Conservation (phyloP, 106 monocot genomes). For the Chionographis japonica region DNA sequence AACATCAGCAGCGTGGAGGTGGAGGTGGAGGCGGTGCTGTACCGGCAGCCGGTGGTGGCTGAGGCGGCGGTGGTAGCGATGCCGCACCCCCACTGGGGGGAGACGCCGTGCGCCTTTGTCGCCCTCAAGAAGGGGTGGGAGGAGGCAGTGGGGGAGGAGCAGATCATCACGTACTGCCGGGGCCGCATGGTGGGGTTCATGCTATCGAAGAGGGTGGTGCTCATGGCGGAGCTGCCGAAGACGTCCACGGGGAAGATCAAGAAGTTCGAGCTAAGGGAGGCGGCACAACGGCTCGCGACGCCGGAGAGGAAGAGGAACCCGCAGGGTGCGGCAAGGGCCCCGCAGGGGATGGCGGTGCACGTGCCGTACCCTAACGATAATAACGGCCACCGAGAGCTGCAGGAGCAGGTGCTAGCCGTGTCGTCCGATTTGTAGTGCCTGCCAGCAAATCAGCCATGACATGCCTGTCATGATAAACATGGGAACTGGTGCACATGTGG, state of each 20-base stretch:
- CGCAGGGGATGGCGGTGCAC: neutral
- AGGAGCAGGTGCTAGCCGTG: conserved; percentile 1
- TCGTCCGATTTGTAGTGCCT: neutral
- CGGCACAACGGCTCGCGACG: conserved; percentile 15
- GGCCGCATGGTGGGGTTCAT: conserved; percentile 48
- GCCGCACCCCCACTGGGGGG: conserved; percentile 78
- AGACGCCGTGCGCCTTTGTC: conserved; percentile 82
- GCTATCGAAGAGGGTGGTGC: conserved; percentile 73
- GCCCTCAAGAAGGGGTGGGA: conserved; percentile 8
- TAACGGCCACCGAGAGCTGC: neutral
- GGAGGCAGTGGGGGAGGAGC: conserved; percentile 20
- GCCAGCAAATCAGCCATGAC: too few relatives aligned
- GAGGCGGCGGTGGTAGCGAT: conserved; percentile 85
- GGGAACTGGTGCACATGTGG: too few relatives aligned
- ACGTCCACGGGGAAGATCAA: conserved; percentile 43
- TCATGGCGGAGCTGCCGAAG: conserved; percentile 63
- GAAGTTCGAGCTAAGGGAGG: conserved; percentile 49
- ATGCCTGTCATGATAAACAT: too few relatives aligned
- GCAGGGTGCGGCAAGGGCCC: neutral
- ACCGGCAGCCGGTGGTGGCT: conserved; percentile 38
- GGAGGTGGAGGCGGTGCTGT: conserved; percentile 68
- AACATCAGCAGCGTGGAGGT: conserved; percentile 94
- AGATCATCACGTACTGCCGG: conserved; percentile 46
- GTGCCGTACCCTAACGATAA: neutral
- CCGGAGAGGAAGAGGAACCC: neutral